Evolutionary conservation across 1,139 yeast species (phyloP).

Genomic region (Hemisphaericaspora xylanilytica): DNA sequence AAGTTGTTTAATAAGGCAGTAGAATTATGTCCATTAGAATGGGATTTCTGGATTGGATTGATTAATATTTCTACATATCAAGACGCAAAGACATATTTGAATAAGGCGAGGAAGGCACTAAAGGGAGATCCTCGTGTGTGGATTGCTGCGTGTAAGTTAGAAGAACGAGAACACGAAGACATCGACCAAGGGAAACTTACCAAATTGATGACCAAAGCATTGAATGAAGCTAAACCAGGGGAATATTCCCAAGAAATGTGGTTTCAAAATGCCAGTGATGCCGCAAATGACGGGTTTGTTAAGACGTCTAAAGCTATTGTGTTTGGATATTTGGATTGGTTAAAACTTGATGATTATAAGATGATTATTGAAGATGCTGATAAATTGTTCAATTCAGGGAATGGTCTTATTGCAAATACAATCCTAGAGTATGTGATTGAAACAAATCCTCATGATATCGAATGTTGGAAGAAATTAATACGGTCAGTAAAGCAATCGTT

Average conservation of each 20-base stretch:
- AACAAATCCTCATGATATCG: constrained; percentile 46
- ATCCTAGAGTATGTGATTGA: constrained; percentile 50
- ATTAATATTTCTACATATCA: constrained; percentile 45
- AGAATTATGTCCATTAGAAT: constrained; percentile 62
- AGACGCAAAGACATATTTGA: constrained; percentile 55
- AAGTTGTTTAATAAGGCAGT: constrained; percentile 66
- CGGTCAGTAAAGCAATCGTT: constrained; percentile 38
- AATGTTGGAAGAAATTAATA: constrained; percentile 57
- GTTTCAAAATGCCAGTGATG: constrained; percentile 37
- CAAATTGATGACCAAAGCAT: constrained; percentile 53
- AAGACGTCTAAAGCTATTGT: constrained; percentile 42
- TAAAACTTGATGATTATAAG: constrained; percentile 23
- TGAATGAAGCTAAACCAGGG: constrained; percentile 29
- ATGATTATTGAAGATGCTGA: constrained; percentile 34
- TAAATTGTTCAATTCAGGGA: constrained; percentile 23
- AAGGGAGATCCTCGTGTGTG: constrained; percentile 58
- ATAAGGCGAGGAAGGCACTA: constrained; percentile 57
- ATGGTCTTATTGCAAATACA: constrained; percentile 38
- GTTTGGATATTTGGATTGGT: constrained; percentile 18
- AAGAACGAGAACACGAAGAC: constrained; percentile 49
- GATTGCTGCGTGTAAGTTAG: constrained; percentile 70
- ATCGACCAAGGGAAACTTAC: constrained; percentile 35
- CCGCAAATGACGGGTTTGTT: constrained; percentile 36
- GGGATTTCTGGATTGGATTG: constrained; percentile 59
- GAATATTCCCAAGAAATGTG: constrained; percentile 37